A percentile compares a stretch with the other conserved stretches of the same genome.
phyloP scores from a whole-genome alignment of 139 green algal genomes.

The Chlorella sp. region DNA sequence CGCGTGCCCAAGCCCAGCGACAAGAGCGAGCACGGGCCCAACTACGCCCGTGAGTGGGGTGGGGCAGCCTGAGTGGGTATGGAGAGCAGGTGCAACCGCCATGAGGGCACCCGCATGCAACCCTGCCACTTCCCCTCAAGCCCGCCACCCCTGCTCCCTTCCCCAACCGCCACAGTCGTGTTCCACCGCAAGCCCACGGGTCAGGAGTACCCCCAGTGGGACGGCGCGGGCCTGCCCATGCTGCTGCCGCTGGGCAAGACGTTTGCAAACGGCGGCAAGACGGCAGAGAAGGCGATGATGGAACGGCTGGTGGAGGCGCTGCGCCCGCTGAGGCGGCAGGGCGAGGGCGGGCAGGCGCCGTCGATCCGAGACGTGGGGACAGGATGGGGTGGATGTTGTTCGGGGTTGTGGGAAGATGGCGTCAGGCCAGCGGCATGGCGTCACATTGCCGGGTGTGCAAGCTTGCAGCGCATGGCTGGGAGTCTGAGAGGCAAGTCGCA shows the following conservation, averaged over 20 bases:
- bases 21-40: not conserved
- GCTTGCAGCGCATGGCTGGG: too few species aligned
- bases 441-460: too few species aligned
- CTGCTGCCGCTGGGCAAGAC: constrained; percentile 34
- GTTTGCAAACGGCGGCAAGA: constrained; percentile 25
- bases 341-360: not conserved
- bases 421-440: too few species aligned
- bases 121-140: too few species aligned
- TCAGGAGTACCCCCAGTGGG: not conserved
- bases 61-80: too few species aligned
- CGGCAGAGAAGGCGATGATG: constrained; percentile 31
- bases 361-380: too few species aligned
- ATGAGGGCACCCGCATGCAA: too few species aligned
- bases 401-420: too few species aligned
- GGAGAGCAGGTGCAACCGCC: too few species aligned
- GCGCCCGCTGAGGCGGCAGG: not conserved
- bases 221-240: constrained; percentile 22
- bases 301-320: constrained; percentile 28
- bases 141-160: not conserved
- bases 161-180: not conserved
- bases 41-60: constrained; percentile 3
- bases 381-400: too few species aligned
- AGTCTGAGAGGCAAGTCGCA: too few species aligned
- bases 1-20: not conserved
- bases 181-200: not conserved